phyloP scores from a whole-genome alignment of 805 yeast genomes.

The Schizosaccharomyces osmophilus region DNA sequence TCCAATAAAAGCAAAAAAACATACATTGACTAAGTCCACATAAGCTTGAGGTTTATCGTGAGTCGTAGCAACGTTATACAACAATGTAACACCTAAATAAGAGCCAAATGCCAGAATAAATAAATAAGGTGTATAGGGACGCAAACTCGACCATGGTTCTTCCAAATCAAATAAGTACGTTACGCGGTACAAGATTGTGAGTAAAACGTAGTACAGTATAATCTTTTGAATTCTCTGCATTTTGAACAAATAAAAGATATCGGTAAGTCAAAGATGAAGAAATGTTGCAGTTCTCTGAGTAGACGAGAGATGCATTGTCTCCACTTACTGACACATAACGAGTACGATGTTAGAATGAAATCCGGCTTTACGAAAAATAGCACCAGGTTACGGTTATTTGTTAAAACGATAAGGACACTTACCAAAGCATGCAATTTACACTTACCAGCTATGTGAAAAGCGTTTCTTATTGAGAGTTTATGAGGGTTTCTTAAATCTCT shows the following conservation, averaged over 20 bases:
- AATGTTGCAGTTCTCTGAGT: neutral
- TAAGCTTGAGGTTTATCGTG: neutral
- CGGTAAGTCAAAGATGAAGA: neutral
- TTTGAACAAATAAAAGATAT: neutral
- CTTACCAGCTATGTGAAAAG: too few species aligned
- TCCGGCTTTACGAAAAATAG: too few species aligned
- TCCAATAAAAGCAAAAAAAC: neutral
- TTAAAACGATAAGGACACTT: too few species aligned
- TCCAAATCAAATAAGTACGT: neutral
- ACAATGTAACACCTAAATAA: neutral
- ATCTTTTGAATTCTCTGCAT: neutral
- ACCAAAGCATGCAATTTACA: too few species aligned
- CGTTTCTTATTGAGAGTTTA: too few species aligned
- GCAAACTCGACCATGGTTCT: neutral
- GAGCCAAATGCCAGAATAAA: neutral
- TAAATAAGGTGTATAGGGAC: neutral
- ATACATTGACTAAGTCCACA: neutral
- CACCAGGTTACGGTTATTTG: too few species aligned
- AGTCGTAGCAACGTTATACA: neutral
- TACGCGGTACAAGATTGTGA: neutral
- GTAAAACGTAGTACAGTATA: neutral
- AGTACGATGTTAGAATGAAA: too few species aligned
- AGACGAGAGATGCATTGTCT: neutral
- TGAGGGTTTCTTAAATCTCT: too few species aligned
- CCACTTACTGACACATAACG: too few species aligned